Conservation (phyloP, 1,284 basidiomycete genomes). For the Fomes fomentarius region DNA sequence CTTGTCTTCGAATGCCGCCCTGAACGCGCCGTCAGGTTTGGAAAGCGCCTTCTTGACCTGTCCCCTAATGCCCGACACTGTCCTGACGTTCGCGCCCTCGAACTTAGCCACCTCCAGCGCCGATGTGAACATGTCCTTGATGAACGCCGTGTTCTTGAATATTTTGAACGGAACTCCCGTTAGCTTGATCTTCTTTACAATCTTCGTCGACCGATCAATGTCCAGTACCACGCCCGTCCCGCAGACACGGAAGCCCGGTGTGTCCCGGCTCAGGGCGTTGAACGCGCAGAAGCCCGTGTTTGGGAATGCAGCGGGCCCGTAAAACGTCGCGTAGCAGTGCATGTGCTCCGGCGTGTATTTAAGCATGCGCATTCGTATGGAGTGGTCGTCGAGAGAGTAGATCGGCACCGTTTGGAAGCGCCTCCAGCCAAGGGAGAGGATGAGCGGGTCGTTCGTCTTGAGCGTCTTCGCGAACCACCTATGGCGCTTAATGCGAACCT, state of each 20-base stretch:
- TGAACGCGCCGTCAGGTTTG: slow-evolving; percentile 94
- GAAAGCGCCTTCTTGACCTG: slow-evolving; percentile 95
- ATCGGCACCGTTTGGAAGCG: slow-evolving; percentile 95
- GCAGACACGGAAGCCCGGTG: slow-evolving; percentile 84
- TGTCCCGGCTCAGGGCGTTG: slow-evolving; percentile 76
- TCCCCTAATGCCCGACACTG: slow-evolving; percentile 94
- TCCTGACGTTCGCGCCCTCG: slow-evolving; percentile 94
- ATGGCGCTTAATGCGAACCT: slow-evolving; percentile 96
- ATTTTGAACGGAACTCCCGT: slow-evolving; percentile 96
- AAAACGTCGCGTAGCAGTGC: slow-evolving; percentile 98
- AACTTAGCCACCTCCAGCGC: slow-evolving; percentile 97
- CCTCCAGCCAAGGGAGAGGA: slow-evolving; percentile 95
- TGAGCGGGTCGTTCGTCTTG: slow-evolving; percentile 97
- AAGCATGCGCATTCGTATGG: slow-evolving; percentile 97
- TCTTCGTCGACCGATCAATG: slow-evolving; percentile 89
- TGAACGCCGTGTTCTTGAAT: slow-evolving; percentile 98
- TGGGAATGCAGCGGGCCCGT: slow-evolving; percentile 88
- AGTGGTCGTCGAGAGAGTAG: slow-evolving; percentile 97
- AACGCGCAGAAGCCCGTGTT: slow-evolving; percentile 99
- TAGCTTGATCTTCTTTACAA: slow-evolving; percentile 98
- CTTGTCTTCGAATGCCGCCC: slow-evolving; percentile 99
- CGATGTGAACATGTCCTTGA: slow-evolving; percentile 96
- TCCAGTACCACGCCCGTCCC: slow-evolving; percentile 96
- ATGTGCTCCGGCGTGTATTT: slow-evolving; percentile 99
- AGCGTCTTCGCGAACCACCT: slow-evolving; percentile 92